Conservation (phyloP, 345 rosid genomes). For the Turritis glabra region DNA sequence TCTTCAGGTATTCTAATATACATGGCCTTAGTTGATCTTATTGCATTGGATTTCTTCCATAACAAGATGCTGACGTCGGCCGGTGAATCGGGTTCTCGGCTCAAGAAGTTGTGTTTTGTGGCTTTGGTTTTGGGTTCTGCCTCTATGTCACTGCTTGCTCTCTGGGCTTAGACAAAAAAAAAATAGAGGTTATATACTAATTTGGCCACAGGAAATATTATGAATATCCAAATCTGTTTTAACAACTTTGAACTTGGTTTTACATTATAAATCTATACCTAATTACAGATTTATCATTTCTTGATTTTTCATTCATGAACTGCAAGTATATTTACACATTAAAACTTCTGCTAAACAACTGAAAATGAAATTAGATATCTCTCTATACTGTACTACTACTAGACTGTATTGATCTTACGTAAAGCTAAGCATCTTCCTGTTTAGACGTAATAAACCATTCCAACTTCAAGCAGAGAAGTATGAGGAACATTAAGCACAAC, state of each 20-base stretch:
- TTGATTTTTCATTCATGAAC: conserved; percentile 9
- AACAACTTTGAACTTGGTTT: not conserved
- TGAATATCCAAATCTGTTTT: not conserved
- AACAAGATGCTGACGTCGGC: conserved; percentile 62
- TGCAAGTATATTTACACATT: conserved; percentile 31
- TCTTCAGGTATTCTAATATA: conserved; percentile 88
- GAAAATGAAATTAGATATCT: conserved; percentile 13
- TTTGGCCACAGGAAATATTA: not conserved
- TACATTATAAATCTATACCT: not conserved
- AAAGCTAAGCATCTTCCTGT: not conserved
- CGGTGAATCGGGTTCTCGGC: conserved; percentile 44
- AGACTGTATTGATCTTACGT: conserved; percentile 17
- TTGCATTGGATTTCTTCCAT: conserved; percentile 86
- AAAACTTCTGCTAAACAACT: conserved; percentile 3
- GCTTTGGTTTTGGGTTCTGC: conserved; percentile 73
- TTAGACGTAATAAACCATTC: conserved; percentile 71
- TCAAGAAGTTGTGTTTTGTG: conserved; percentile 76
- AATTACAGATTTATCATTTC: conserved; percentile 7
- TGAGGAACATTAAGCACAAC: conserved; percentile 68
- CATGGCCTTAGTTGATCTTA: conserved; percentile 95
- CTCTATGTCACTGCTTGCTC: conserved; percentile 89
- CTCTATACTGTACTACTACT: conserved; percentile 1
- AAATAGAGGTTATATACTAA: not conserved
- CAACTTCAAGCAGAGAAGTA: conserved; percentile 70
- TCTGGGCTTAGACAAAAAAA: conserved; percentile 65